These are phyloP conservation scores for Agrocybe praecox DNA, from an alignment of 768 basidiomycete species.

Conservation along the genomic window DNA sequence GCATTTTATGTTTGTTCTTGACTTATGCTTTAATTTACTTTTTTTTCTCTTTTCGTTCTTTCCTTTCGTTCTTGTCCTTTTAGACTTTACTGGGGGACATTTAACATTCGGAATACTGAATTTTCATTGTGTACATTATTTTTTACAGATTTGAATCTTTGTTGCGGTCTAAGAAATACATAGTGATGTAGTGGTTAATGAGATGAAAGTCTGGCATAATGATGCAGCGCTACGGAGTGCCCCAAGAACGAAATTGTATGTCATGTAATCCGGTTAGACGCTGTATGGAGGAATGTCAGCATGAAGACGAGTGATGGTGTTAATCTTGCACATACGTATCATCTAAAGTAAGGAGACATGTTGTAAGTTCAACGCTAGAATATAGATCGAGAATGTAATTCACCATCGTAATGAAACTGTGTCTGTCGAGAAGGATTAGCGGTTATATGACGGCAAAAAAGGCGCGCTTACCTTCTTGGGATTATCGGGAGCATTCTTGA, in stretches of 20 bases:
- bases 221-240: not conserved
- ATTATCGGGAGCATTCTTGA: slow-evolving; percentile 75
- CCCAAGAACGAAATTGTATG: slow-evolving; percentile 6
- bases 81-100: too few relatives aligned
- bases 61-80: slow-evolving; percentile 1
- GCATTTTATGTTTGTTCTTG: slow-evolving; percentile 6
- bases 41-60: too few relatives aligned
- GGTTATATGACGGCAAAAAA: not conserved
- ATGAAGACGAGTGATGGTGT: not conserved
- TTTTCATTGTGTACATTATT: slow-evolving; percentile 14
- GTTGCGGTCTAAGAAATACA: slow-evolving; percentile 3
- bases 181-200: not conserved
- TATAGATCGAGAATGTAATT: slow-evolving; percentile 18
- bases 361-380: slow-evolving; percentile 20
- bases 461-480: slow-evolving; percentile 73
- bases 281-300: slow-evolving; percentile 21
- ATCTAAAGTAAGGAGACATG: slow-evolving; percentile 37
- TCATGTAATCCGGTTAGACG: slow-evolving; percentile 29
- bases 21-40: not conserved
- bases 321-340: slow-evolving; percentile 56
- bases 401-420: slow-evolving; percentile 82
- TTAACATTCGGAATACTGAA: not conserved
- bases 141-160: slow-evolving; percentile 6
- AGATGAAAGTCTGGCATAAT: not conserved
- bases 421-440: slow-evolving; percentile 47